A percentile compares a stretch with the other conserved stretches of the same genome.
phyloP scores from a whole-genome alignment of 257 asterid genomes.

The Echites panduratus region DNA sequence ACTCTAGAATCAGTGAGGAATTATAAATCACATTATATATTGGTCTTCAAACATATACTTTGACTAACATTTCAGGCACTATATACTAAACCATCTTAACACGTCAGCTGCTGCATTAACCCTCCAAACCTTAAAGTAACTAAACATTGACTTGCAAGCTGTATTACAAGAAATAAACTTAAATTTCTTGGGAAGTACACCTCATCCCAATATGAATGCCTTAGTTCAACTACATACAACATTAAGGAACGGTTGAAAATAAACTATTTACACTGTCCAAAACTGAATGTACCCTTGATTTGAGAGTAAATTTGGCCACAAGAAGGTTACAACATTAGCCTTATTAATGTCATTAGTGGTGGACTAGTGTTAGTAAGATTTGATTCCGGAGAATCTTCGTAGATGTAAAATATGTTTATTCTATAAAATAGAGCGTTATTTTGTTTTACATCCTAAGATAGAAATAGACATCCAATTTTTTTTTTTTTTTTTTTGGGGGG shows the following conservation, averaged over 20 bases:
- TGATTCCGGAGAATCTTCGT: too few relatives aligned
- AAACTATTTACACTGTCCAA: background rate
- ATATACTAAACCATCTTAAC: background rate
- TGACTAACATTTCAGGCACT: background rate
- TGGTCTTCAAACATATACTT: background rate
- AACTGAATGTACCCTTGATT: too few relatives aligned
- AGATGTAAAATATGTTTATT: too few relatives aligned
- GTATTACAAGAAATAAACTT: background rate
- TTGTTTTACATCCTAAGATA: too few relatives aligned
- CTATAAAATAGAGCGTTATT: too few relatives aligned
- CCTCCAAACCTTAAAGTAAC: background rate
- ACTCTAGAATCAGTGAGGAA: background rate
- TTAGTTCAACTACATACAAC: too few relatives aligned
- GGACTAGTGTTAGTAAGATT: too few relatives aligned
- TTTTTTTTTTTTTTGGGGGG: too few relatives aligned
- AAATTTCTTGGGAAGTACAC: background rate
- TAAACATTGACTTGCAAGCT: background rate
- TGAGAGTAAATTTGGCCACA: too few relatives aligned
- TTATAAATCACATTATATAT: background rate
- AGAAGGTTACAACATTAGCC: too few relatives aligned
- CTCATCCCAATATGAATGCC: background rate
- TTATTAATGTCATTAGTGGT: too few relatives aligned
- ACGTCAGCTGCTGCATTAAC: background rate
- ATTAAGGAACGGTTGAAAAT: background rate
- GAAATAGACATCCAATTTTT: too few relatives aligned